A percentile compares a stretch with the other conserved stretches of the same genome.
phyloP scores from a whole-genome alignment of 208 protist genomes.

The Crithidia mellificae region DNA sequence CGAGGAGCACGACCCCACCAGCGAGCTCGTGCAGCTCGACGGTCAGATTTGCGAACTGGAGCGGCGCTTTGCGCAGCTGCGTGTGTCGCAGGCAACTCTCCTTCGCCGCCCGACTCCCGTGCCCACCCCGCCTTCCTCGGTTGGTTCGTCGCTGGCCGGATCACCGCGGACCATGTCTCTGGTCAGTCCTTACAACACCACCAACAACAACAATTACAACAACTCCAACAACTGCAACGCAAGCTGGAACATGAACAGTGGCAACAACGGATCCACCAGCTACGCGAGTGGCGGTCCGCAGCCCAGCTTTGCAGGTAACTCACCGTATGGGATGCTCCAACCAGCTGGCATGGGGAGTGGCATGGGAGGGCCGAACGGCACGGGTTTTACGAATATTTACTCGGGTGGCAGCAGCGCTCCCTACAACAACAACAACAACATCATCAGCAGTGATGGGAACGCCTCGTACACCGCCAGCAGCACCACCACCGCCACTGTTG shows the following conservation, averaged over 20 bases:
- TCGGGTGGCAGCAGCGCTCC: too few relatives aligned
- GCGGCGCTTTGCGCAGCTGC: slow-evolving; percentile 46
- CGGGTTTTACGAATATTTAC: too few relatives aligned
- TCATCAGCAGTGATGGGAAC: neutral
- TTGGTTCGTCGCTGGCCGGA: slow-evolving; percentile 26
- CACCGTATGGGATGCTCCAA: too few relatives aligned
- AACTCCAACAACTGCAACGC: neutral
- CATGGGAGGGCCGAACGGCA: too few relatives aligned
- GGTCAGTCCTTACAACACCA: neutral
- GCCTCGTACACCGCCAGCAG: neutral
- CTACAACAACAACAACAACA: too few relatives aligned
- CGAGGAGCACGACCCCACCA: slow-evolving; percentile 61
- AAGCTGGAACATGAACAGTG: too few relatives aligned
- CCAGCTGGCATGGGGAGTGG: too few relatives aligned
- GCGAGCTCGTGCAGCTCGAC: slow-evolving; percentile 47
- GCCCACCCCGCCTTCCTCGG: slow-evolving; percentile 26
- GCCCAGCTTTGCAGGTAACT: too few relatives aligned
- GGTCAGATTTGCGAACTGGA: slow-evolving; percentile 48
- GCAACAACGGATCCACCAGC: too few relatives aligned
- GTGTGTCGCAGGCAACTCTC: slow-evolving; percentile 42
- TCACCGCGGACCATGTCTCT: slow-evolving; percentile 32
- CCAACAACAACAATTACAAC: slow-evolving; percentile 6
- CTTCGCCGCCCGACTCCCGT: too few relatives aligned
- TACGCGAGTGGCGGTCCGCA: too few relatives aligned
- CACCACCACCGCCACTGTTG: neutral